Base-by-base conservation (phyloP, 129 eudicot genomes). In the Ambrosia trifida region DNA sequence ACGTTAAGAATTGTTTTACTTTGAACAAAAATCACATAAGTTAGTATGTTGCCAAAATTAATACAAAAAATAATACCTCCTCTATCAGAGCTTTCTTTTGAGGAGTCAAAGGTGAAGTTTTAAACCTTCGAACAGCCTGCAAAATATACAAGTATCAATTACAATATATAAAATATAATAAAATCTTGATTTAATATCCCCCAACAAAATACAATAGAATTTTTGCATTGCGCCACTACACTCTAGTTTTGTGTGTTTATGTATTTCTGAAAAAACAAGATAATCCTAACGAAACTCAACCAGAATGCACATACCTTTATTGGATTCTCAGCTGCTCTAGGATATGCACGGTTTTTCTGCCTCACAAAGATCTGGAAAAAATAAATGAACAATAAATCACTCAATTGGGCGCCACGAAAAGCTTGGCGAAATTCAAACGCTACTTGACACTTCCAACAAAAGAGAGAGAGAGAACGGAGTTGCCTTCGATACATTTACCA, bases 311-410 rank as follows among this genome's bases (percentile, higher is more conserved):
- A 62, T 74, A 94, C 99, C 99, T 94, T 94, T 69, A 94, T 90
- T 54, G 97, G 96, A 81, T 94, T 94, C 71, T 94, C 99, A 6
- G 96, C 96, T 47, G 99, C 97, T 76, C 85, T 87, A 61, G 99
- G 87, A 54, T 93, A 89, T 68, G 91, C 71, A 17, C 96, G 97
- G 71, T 94, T 94, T 90, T 94, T 94, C 86, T 88, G 96, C 80
- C 99, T 85, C 43, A 94, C 96, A 46, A 94, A 94, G 17, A 94
- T 94, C 99, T 94, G 91, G 32, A 43, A 69, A 36, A 44, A 4
- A 40, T 61, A 44, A 51, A 30, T 54, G 72, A 64, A 58, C 17
- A 38, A 52, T 17, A 50, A 60, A 19, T 47, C 66, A 11, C 35
- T 69, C 64, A 64, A 18, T 38, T 51, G 52, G 53, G 64, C 75